Conservation (phyloP, 176 grass and related monocot genomes). For the Panicum miliaceum region DNA sequence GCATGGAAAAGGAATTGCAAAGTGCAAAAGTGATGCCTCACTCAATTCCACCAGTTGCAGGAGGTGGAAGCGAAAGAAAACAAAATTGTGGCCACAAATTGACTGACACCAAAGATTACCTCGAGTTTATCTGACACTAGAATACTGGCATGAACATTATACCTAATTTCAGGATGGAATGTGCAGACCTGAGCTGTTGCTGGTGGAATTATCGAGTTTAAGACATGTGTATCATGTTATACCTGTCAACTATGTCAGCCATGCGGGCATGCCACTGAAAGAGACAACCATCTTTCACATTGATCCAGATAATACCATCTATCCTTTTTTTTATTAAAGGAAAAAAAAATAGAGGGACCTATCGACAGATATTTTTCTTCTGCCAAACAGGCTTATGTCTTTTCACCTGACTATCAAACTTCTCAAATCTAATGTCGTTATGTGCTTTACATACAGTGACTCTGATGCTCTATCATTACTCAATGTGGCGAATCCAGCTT, state of each 20-base stretch:
- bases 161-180: not conserved
- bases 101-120: not conserved
- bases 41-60: not conserved
- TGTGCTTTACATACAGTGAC: not conserved
- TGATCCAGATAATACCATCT: slow-evolving; percentile 12
- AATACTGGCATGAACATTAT: slow-evolving; percentile 17
- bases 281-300: slow-evolving; percentile 18
- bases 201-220: slow-evolving; percentile 12
- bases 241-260: slow-evolving; percentile 30
- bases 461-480: slow-evolving; percentile 12
- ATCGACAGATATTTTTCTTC: slow-evolving; percentile 28
- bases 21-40: not conserved
- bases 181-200: not conserved
- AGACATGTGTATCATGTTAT: slow-evolving; percentile 6
- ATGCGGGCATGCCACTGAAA: slow-evolving; percentile 31
- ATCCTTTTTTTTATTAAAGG: not conserved
- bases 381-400: not conserved
- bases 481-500: slow-evolving; percentile 5
- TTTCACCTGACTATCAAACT: slow-evolving; percentile 28
- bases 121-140: not conserved
- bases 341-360: not conserved
- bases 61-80: not conserved
- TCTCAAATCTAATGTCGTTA: slow-evolving; percentile 16
- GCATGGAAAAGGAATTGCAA: slow-evolving; percentile 2
- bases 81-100: not conserved